These are phyloP conservation scores for Thelephora ganbajun DNA, from an alignment of 768 basidiomycete genomes.

Conservation along the genomic window DNA sequence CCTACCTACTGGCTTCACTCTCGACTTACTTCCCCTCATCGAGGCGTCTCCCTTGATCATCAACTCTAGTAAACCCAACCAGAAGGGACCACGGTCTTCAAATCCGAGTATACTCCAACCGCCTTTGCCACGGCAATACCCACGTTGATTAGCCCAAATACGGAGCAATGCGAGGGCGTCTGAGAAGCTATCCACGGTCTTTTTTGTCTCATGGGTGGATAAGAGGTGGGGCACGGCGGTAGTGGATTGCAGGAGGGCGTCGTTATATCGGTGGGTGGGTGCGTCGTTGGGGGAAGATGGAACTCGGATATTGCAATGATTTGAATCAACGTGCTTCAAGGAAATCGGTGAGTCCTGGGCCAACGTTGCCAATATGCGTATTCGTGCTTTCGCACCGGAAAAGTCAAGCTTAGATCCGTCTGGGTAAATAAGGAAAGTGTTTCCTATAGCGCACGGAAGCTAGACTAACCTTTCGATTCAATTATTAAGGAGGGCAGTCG, in stretches of 20 bases:
- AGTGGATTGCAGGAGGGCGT: slow-evolving; percentile 41
- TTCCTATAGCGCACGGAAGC: neutral
- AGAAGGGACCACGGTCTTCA: slow-evolving; percentile 52
- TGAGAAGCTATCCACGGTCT: slow-evolving; percentile 41
- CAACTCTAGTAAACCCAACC: slow-evolving; percentile 47
- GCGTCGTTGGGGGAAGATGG: slow-evolving; percentile 20
- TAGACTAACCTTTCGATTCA: slow-evolving; percentile 32
- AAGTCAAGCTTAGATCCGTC: slow-evolving; percentile 43
- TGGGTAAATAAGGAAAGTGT: slow-evolving; percentile 12
- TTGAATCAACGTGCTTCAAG: slow-evolving; percentile 55
- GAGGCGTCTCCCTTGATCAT: slow-evolving; percentile 57
- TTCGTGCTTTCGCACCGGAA: slow-evolving; percentile 50
- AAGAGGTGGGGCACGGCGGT: slow-evolving; percentile 35
- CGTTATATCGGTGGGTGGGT: slow-evolving; percentile 75
- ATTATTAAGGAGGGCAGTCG: slow-evolving; percentile 56
- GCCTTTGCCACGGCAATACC: slow-evolving; percentile 43
- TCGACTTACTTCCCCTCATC: slow-evolving; percentile 14
- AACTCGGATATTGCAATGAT: slow-evolving; percentile 52
- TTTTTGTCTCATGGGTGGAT: slow-evolving; percentile 29
- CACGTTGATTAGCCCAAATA: slow-evolving; percentile 84
- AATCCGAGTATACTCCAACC: slow-evolving; percentile 54
- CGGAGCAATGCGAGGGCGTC: slow-evolving; percentile 71
- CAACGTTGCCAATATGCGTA: slow-evolving; percentile 64
- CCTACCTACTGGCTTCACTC: slow-evolving; percentile 51
- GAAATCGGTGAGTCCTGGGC: slow-evolving; percentile 48